Conservation (phyloP, 192 early-diverging fungal species). For the Coemansia sp. region DNA sequence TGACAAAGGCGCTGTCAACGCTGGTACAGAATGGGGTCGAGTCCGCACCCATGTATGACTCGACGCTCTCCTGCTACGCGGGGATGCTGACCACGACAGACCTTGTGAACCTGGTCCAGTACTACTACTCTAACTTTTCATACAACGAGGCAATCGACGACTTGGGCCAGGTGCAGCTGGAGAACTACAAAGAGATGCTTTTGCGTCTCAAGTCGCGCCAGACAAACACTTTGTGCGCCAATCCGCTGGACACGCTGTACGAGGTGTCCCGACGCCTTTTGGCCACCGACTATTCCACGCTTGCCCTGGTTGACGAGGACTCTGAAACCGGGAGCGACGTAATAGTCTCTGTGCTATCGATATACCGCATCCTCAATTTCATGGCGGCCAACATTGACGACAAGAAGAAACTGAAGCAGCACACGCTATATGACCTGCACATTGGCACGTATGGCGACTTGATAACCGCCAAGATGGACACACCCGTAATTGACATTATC, state of each 20-base stretch:
- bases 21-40: slow-evolving; percentile 95
- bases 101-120: slow-evolving; percentile 90
- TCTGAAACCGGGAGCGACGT: slow-evolving; percentile 72
- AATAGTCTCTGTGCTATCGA: slow-evolving; percentile 89
- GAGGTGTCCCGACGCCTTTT: slow-evolving; percentile 81
- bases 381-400: slow-evolving; percentile 81
- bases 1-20: slow-evolving; percentile 89
- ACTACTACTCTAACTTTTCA: slow-evolving; percentile 83
- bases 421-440: slow-evolving; percentile 72
- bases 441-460: slow-evolving; percentile 88
- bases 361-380: slow-evolving; percentile 84
- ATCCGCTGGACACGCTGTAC: slow-evolving; percentile 83
- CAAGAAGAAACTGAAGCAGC: slow-evolving; percentile 61
- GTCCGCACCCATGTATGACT: slow-evolving; percentile 91
- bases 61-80: slow-evolving; percentile 72
- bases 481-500: slow-evolving; percentile 84
- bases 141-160: slow-evolving; percentile 82
- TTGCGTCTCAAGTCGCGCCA: slow-evolving; percentile 52
- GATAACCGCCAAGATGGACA: slow-evolving; percentile 75
- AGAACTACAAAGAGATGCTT: slow-evolving; percentile 54
- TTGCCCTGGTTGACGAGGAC: slow-evolving; percentile 87
- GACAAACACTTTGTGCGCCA: slow-evolving; percentile 67
- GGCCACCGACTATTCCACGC: slow-evolving; percentile 80
- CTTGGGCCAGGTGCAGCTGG: slow-evolving; percentile 67
- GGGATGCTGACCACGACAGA: slow-evolving; percentile 98